These are phyloP conservation scores for Trichophaea hybrida DNA, from an alignment of 2,329 filamentous ascomycete species.

Conservation along the genomic window DNA sequence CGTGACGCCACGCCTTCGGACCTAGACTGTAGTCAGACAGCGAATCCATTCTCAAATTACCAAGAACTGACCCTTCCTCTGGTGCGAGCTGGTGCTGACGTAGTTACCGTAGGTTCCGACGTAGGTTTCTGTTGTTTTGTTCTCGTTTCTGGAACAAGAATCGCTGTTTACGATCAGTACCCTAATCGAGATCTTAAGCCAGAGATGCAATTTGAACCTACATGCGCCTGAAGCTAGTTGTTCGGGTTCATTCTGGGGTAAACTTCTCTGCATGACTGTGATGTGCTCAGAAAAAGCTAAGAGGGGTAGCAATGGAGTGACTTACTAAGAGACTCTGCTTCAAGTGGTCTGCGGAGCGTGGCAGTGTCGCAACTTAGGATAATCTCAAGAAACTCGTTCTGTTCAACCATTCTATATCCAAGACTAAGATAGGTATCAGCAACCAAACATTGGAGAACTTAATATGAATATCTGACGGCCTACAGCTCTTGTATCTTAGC, in stretches of 20 bases:
- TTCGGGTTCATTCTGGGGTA: too few species aligned
- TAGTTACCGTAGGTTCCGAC: too few species aligned
- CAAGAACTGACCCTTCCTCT: background rate
- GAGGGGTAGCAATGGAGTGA: too few species aligned
- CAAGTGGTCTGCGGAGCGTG: background rate
- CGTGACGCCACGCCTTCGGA: background rate
- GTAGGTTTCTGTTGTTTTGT: too few species aligned
- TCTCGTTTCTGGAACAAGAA: too few species aligned
- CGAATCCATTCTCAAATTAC: background rate
- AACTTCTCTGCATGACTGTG: too few species aligned
- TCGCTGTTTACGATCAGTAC: too few species aligned
- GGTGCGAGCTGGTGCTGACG: background rate
- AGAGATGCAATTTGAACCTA: too few species aligned
- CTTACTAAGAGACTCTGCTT: background rate
- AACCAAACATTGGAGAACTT: background rate
- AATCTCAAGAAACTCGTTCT: constrained; percentile 82
- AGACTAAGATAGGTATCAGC: constrained; percentile 15
- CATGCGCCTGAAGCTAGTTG: too few species aligned
- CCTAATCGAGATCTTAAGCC: too few species aligned
- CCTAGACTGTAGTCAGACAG: background rate
- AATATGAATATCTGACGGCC: constrained; percentile 2
- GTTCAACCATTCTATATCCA: constrained; percentile 70
- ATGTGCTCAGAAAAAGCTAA: too few species aligned
- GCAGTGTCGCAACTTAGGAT: constrained; percentile 69
- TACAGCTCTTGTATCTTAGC: constrained; percentile 45